phyloP scores from a whole-genome alignment of 371 early-diverging fungal species.

The Saksenaea vasiformis region DNA sequence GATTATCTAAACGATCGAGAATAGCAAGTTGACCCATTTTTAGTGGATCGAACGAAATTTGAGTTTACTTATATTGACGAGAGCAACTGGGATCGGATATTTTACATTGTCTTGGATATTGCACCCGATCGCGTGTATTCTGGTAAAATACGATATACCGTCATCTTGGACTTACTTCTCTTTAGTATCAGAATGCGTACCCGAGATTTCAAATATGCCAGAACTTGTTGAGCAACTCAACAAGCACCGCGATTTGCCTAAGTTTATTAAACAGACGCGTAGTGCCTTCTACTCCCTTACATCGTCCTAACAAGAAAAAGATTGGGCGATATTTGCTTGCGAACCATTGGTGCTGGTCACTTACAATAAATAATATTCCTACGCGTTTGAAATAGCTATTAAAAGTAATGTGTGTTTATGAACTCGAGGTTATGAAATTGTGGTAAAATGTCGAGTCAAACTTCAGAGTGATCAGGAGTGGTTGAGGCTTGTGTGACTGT shows the following conservation, averaged over 20 bases:
- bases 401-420: too few species aligned
- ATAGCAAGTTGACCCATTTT: not conserved
- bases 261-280: conserved; percentile 11
- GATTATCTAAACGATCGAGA: not conserved
- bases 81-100: conserved; percentile 4
- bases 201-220: conserved; percentile 4
- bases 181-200: conserved; percentile 2
- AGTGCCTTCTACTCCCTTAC: conserved; percentile 1
- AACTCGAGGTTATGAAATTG: too few species aligned
- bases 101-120: conserved; percentile 1
- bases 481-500: not conserved
- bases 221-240: conserved; percentile 1
- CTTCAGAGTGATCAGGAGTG: too few species aligned
- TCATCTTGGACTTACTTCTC: not conserved
- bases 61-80: conserved; percentile 9
- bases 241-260: conserved; percentile 4
- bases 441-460: too few species aligned
- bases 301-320: not conserved
- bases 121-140: conserved; percentile 1
- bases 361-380: not conserved
- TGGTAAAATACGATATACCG: not conserved
- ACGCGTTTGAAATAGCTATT: not conserved
- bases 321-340: not conserved
- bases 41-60: conserved; percentile 6
- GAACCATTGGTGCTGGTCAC: not conserved